Evolutionary conservation across 2,329 filamentous ascomycete genomes (phyloP), one percentile per base, ranked within the genome.

Genomic region (Westerdykella ornata): DNA sequence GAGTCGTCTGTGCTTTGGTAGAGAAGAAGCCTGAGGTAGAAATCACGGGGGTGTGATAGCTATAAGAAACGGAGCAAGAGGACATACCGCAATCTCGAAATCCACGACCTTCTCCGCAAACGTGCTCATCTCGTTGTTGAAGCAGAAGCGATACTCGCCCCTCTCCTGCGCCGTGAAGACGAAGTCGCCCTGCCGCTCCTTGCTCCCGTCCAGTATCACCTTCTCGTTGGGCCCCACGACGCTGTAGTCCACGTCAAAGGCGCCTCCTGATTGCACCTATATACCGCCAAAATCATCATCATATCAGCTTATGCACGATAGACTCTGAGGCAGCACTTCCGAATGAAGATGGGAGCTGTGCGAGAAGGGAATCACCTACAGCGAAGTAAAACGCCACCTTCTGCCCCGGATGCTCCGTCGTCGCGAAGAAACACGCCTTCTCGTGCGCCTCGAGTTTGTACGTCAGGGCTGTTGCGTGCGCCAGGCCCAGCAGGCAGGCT

Each of bases 341-440:
- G 6, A 5, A 3, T 30, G 26, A 28, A 4, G 38, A 13, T 20
- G 30, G 12, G 18, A 41, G 19, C n/a, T 8, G 16, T 9, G 13
- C 35, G 26, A 28, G n/a, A 2, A 9, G 9, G 35, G 15, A 35
- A 30, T 29, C 11, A 71, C 84, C 53, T 73, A 98, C 92, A 46
- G 92, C 94, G 71, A 98, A 98, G 74, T 98, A 98, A 65, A 98
- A 98, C 37, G 92, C 89, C 54, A 98, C 76, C 78, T 98, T 98
- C 59, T 85, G 80, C 56, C 83, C 83, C 65, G 79, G 77, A 64
- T 85, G 79, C 51, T 88, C 81, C 41, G 90, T 83, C 53, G 80
- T 73, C 43, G 86, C 79, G 67, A 85, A 96, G 79, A 98, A 98
- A 74, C 92, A 98, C 46, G 92, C 88, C 70, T 86, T 88, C 75